phyloP scores from a whole-genome alignment of 352 stramenopile genomes.

The Lagenidium sp. region DNA sequence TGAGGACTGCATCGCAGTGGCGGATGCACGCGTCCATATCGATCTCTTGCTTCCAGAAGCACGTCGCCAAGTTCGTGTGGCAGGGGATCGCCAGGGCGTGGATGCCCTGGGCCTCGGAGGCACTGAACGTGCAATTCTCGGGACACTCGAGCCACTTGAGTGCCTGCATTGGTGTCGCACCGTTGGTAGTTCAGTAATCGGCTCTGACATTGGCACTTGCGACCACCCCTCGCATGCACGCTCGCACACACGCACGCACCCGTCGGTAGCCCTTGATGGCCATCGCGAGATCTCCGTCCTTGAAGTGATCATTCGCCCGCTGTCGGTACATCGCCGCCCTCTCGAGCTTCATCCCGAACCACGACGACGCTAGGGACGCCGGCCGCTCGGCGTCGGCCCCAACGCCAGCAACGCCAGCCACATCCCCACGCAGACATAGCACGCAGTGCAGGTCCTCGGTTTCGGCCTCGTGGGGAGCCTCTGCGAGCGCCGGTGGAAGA shows the following conservation, averaged over 20 bases:
- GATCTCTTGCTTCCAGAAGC: conserved; percentile 39
- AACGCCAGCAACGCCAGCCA: too few species aligned
- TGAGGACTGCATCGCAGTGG: conserved; percentile 37
- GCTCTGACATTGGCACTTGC: too few species aligned
- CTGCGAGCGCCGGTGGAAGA: not conserved
- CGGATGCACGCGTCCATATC: conserved; percentile 30
- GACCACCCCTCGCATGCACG: too few species aligned
- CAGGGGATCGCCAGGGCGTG: conserved; percentile 30
- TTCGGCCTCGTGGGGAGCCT: not conserved
- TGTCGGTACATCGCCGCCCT: conserved; percentile 32
- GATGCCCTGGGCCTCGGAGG: conserved; percentile 21
- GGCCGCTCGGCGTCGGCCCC: too few species aligned
- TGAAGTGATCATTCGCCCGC: conserved; percentile 51
- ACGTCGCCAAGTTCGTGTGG: conserved; percentile 54
- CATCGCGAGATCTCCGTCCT: conserved; percentile 15
- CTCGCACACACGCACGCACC: too few species aligned
- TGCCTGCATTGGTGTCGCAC: too few species aligned
- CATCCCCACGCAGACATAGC: too few species aligned
- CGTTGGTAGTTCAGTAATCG: too few species aligned
- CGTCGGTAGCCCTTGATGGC: conserved; percentile 33
- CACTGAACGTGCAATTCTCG: conserved; percentile 22
- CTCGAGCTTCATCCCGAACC: conserved; percentile 39
- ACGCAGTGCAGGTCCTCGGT: conserved; percentile 1
- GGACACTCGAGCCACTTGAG: conserved; percentile 50
- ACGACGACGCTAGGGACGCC: too few species aligned